Conservation (phyloP, 1,139 yeast species). For the Candida sp. region DNA sequence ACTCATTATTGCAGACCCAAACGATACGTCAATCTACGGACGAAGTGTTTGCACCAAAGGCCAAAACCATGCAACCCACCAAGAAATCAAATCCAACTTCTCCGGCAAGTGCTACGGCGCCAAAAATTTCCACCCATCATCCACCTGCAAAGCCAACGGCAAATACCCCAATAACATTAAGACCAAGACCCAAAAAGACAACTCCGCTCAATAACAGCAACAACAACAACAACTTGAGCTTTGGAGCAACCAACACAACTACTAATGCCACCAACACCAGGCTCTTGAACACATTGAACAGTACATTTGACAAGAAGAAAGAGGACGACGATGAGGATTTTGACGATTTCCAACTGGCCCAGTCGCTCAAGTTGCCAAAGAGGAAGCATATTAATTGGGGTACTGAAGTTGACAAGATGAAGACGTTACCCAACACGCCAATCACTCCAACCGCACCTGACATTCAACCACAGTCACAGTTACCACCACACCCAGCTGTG, state of each 20-base stretch:
- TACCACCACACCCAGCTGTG: constrained; percentile 9
- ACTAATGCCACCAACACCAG: constrained; percentile 18
- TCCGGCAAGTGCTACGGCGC: background rate
- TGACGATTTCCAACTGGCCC: constrained; percentile 34
- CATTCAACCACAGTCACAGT: background rate
- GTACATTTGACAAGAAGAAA: constrained; percentile 18
- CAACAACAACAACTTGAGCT: constrained; percentile 17
- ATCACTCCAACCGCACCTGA: constrained; percentile 1
- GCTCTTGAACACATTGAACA: constrained; percentile 25
- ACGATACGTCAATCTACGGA: constrained; percentile 23
- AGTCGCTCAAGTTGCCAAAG: constrained; percentile 4
- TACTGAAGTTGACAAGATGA: constrained; percentile 18
- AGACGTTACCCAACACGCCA: constrained; percentile 13
- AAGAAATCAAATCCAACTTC: constrained; percentile 5
- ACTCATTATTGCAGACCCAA: constrained; percentile 37
- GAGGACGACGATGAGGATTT: constrained; percentile 28
- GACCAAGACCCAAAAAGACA: constrained; percentile 6
- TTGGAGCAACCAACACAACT: constrained; percentile 27
- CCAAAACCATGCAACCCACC: constrained; percentile 18
- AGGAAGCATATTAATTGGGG: constrained; percentile 23
- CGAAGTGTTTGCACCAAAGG: constrained; percentile 15
- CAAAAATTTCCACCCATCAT: background rate
- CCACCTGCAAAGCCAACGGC: background rate
- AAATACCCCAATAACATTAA: constrained; percentile 1
- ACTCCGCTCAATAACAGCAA: constrained; percentile 6